These are phyloP conservation scores for Hypoxylon rickii DNA, from an alignment of 495 filamentous ascomycete genomes.

Conservation along the genomic window DNA sequence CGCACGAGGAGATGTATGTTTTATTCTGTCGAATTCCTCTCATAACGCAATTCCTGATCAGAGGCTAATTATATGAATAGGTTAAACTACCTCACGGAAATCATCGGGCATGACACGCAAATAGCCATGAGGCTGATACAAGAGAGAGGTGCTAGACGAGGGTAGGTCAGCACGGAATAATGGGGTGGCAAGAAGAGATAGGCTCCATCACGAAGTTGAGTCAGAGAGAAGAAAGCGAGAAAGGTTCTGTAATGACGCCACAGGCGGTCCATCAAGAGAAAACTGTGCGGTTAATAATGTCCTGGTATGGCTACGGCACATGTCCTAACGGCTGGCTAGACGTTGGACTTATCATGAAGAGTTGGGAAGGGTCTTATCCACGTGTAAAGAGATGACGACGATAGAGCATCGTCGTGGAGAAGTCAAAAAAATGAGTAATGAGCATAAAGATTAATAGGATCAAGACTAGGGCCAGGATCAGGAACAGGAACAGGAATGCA, in stretches of 20 bases:
- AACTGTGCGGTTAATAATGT: conserved; percentile 5
- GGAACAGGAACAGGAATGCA: no score
- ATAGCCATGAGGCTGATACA: conserved; percentile 45
- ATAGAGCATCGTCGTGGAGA: conserved; percentile 24
- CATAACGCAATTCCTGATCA: not conserved
- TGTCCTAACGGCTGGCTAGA: conserved; percentile 19
- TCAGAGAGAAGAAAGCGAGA: not conserved
- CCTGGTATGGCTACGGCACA: conserved; percentile 10
- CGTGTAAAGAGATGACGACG: conserved; percentile 19
- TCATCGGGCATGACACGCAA: conserved; percentile 52
- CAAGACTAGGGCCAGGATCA: no score
- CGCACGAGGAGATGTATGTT: conserved; percentile 56
- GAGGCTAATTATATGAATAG: conserved; percentile 36
- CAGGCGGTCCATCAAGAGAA: no score
- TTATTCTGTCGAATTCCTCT: not conserved
- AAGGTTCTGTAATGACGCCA: no score
- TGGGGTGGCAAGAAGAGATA: no score
- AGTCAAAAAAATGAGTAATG: conserved; percentile 29
- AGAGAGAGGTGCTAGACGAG: conserved; percentile 35
- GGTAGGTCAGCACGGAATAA: conserved; percentile 39
- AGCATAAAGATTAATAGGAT: not conserved
- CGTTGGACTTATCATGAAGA: conserved; percentile 19
- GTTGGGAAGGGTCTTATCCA: conserved; percentile 6
- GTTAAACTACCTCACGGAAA: conserved; percentile 48
- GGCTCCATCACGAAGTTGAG: conserved; percentile 17